phyloP scores from a whole-genome alignment of 2,329 filamentous ascomycete genomes.

The Ilyonectria sp. region DNA sequence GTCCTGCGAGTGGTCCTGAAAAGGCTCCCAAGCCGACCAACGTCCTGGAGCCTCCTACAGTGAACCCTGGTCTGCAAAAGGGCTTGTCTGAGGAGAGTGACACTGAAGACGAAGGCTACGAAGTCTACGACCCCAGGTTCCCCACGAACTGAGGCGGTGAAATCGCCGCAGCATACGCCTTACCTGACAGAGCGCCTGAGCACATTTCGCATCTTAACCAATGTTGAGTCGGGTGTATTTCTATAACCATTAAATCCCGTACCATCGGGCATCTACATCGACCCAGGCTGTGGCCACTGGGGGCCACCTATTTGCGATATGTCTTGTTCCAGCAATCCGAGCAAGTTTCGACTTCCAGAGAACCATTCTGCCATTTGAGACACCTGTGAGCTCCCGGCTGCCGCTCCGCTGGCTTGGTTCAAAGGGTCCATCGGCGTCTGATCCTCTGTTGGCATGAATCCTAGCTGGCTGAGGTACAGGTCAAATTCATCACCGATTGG shows the following conservation, averaged over 20 bases:
- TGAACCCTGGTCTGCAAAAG: slow-evolving; percentile 42
- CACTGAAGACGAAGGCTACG: slow-evolving; percentile 80
- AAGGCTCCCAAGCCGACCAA: slow-evolving; percentile 54
- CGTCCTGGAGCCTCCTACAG: slow-evolving; percentile 37
- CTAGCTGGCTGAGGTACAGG: slow-evolving; percentile 75
- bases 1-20: slow-evolving; percentile 53
- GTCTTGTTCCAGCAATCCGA: slow-evolving; percentile 76
- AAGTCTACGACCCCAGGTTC: slow-evolving; percentile 74
- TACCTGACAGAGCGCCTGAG: neutral
- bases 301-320: slow-evolving; percentile 61
- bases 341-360: slow-evolving; percentile 75
- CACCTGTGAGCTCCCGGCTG: slow-evolving; percentile 50
- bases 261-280: slow-evolving; percentile 36
- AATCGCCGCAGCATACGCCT: neutral
- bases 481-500: slow-evolving; percentile 74
- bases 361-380: slow-evolving; percentile 76
- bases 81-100: slow-evolving; percentile 67
- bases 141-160: slow-evolving; percentile 70
- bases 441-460: slow-evolving; percentile 66
- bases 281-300: slow-evolving; percentile 51
- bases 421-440: slow-evolving; percentile 43
- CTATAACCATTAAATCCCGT: slow-evolving; percentile 22
- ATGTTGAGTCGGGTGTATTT: slow-evolving; percentile 10
- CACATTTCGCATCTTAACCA: neutral
- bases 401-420: slow-evolving; percentile 38